Conservation (phyloP, 225 moss, liverwort and hornwort species). For the Polytrichum commune region DNA sequence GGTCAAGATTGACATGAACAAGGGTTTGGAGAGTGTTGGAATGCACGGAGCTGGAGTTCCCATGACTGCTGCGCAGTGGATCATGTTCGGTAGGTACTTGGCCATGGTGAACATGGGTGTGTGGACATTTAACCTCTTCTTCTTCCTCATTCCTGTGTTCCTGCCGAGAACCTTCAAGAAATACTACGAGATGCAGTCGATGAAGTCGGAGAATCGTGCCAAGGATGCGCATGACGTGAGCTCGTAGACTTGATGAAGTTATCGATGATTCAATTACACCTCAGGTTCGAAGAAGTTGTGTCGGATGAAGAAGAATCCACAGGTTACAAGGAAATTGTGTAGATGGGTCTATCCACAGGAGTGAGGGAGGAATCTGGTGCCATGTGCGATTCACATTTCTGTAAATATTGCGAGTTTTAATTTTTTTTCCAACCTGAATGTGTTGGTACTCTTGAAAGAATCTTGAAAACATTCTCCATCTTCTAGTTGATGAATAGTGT, state of each 20-base stretch:
- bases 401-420: too few species aligned
- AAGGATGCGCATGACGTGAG: conserved; percentile 15
- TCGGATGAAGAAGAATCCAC: too few species aligned
- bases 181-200: conserved; percentile 30
- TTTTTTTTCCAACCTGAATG: too few species aligned
- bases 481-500: too few species aligned
- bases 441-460: too few species aligned
- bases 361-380: too few species aligned
- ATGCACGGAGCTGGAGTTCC: conserved; percentile 22
- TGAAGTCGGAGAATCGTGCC: conserved; percentile 1
- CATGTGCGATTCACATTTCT: too few species aligned
- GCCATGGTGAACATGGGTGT: conserved; percentile 21
- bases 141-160: conserved; percentile 42
- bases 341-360: too few species aligned
- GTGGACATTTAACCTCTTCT: conserved; percentile 46
- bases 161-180: conserved; percentile 40
- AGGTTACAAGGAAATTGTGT: too few species aligned
- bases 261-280: too few species aligned
- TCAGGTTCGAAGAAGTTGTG: too few species aligned
- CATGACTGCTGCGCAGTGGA: conserved; percentile 11
- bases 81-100: conserved; percentile 32
- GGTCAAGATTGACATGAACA: conserved; percentile 35
- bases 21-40: conserved; percentile 27
- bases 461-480: too few species aligned
- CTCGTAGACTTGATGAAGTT: neutral